These are phyloP conservation scores for Articulospora tetracladia DNA, from an alignment of 495 filamentous ascomycete genomes.

Conservation along the genomic window DNA sequence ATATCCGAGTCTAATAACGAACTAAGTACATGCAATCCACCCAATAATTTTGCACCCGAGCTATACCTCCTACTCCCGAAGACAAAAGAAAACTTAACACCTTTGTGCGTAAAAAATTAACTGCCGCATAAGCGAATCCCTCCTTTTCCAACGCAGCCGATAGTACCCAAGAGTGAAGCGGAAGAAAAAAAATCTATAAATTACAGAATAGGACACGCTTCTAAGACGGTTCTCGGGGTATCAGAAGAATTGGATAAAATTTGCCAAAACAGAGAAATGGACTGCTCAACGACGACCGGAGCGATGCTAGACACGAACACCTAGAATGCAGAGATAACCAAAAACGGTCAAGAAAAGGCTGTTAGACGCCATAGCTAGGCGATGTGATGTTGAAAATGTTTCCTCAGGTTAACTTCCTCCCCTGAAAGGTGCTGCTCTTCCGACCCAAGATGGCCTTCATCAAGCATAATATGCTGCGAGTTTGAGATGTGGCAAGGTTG, in stretches of 20 bases:
- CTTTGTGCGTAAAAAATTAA: too few relatives aligned
- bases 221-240: background rate
- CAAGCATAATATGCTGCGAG: background rate
- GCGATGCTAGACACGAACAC: background rate
- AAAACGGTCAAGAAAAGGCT: background rate
- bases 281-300: background rate
- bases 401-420: background rate
- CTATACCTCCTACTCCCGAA: too few relatives aligned
- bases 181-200: background rate
- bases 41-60: too few relatives aligned
- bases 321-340: background rate
- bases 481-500: background rate
- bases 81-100: too few relatives aligned
- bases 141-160: background rate
- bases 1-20: background rate
- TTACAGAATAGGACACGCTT: background rate
- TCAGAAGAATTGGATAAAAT: background rate
- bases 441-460: background rate
- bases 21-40: background rate
- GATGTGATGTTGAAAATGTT: background rate
- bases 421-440: background rate
- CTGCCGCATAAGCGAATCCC: background rate
- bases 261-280: background rate
- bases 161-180: background rate
- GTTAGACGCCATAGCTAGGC: background rate